Evolutionary conservation across 176 grass and related monocot genomes (phyloP).

Genomic region (Dactylis glomerata): DNA sequence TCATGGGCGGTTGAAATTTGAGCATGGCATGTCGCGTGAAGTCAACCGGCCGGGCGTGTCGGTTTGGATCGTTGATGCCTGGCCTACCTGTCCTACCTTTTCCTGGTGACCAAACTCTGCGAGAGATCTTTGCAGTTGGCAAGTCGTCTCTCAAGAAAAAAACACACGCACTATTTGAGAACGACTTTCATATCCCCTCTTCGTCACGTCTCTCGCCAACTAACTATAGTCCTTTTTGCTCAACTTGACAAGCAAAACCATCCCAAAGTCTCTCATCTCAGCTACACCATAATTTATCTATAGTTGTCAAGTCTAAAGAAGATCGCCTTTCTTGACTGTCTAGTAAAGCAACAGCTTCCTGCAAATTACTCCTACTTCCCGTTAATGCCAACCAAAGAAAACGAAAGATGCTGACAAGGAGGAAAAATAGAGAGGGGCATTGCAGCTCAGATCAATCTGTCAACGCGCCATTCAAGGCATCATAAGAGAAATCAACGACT

Average conservation of each 20-base stretch:
- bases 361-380: background rate
- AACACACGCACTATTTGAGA: background rate
- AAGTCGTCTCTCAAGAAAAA: background rate
- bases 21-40: background rate
- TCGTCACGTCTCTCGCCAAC: background rate
- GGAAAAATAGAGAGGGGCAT: background rate
- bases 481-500: background rate
- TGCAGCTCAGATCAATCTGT: background rate
- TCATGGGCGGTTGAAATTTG: background rate
- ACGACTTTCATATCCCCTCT: background rate
- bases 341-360: background rate
- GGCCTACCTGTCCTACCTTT: background rate
- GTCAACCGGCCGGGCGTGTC: conserved; percentile 1
- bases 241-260: background rate
- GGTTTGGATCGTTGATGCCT: background rate
- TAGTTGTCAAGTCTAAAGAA: background rate
- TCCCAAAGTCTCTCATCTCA: background rate
- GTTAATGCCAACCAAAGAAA: conserved; percentile 13
- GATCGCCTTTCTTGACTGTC: background rate
- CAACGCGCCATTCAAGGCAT: background rate
- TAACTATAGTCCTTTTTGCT: background rate
- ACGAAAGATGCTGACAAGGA: conserved; percentile 3
- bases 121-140: background rate
- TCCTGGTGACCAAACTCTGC: background rate
- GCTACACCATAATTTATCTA: background rate